Percentiles rank a stretch among this genome's conserved stretches.
Evolutionary conservation across 495 filamentous ascomycete genomes (phyloP).

Genomic region (Hamigera avellanea): DNA sequence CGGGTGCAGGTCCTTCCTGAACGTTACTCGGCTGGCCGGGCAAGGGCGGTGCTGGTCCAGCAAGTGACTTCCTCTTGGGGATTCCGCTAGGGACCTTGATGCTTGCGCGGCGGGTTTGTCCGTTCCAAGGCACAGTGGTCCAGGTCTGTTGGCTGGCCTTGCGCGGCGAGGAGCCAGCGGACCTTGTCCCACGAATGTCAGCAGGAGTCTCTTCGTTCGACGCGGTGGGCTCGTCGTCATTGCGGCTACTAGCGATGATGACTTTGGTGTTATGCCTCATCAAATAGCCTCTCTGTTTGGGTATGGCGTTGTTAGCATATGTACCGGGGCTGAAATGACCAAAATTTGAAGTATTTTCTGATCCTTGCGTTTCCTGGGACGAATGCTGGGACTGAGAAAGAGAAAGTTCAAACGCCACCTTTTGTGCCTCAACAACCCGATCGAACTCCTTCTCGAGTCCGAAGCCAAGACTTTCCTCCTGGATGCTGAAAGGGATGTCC

Average conservation of each 20-base stretch:
- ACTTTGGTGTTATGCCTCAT: conserved; percentile 99
- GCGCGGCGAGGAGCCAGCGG: conserved; percentile 58
- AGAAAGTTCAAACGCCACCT: conserved; percentile 63
- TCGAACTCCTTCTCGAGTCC: conserved; percentile 90
- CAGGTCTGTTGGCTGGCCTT: conserved; percentile 76
- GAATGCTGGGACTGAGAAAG: conserved; percentile 20
- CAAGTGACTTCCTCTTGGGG: conserved; percentile 51
- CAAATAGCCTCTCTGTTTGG: conserved; percentile 85
- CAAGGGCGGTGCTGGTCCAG: conserved; percentile 64
- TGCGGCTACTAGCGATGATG: conserved; percentile 71
- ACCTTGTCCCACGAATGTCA: conserved; percentile 44
- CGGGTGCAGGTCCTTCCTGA: conserved; percentile 43
- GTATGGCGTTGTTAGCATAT: conserved; percentile 45
- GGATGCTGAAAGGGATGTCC: conserved; percentile 52
- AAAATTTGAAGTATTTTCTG: not conserved
- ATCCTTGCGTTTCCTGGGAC: conserved; percentile 1
- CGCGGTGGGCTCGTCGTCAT: conserved; percentile 30
- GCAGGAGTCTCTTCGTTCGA: conserved; percentile 38
- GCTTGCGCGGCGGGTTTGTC: conserved; percentile 57
- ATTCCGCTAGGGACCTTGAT: conserved; percentile 45
- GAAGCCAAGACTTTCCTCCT: conserved; percentile 52
- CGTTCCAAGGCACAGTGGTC: conserved; percentile 96
- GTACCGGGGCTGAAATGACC: not conserved
- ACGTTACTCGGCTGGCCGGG: conserved; percentile 81
- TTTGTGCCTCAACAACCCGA: conserved; percentile 91